Conservation (phyloP, 2,329 filamentous ascomycete species). For the Aspergillus sp. region DNA sequence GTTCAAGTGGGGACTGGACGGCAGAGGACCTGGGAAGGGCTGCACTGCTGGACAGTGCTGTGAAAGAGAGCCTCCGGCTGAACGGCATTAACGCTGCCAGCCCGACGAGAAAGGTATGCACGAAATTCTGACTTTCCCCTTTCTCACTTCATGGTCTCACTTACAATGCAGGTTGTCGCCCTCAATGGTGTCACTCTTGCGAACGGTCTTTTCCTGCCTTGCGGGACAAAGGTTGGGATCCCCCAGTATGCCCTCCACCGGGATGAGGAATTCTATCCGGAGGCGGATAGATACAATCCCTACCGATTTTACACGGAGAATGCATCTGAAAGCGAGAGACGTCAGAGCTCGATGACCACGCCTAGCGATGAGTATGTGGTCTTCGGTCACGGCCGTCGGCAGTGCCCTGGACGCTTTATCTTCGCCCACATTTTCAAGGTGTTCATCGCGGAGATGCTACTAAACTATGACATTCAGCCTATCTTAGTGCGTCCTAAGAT, state of each 20-base stretch:
- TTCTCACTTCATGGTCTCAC: not conserved
- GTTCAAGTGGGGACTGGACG: constrained; percentile 10
- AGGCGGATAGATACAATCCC: constrained; percentile 15
- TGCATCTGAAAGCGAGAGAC: constrained; percentile 5
- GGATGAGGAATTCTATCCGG: constrained; percentile 15
- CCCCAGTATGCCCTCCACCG: constrained; percentile 20
- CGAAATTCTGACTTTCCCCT: too few relatives aligned
- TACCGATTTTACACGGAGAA: constrained; percentile 14
- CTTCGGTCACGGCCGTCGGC: constrained; percentile 19
- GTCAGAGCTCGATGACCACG: constrained; percentile 10
- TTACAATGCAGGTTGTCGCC: constrained; percentile 11
- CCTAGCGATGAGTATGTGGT: constrained; percentile 18
- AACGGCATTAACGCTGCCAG: constrained; percentile 20
- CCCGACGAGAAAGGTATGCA: constrained; percentile 13
- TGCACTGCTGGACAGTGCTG: constrained; percentile 13
- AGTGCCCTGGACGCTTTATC: constrained; percentile 19
- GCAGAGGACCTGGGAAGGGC: constrained; percentile 13
- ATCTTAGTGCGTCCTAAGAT: constrained; percentile 14
- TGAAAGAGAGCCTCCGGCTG: constrained; percentile 17
- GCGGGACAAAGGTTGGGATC: constrained; percentile 17
- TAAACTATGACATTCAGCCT: constrained; percentile 18
- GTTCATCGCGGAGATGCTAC: constrained; percentile 15
- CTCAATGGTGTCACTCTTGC: constrained; percentile 11
- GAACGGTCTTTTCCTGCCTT: constrained; percentile 15
- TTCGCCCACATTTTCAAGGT: constrained; percentile 18